Percentiles rank a stretch among this genome's conserved stretches.
These are phyloP conservation scores for Sporisorium sorghi DNA, from an alignment of 1,284 basidiomycete species.

Conservation along the genomic window DNA sequence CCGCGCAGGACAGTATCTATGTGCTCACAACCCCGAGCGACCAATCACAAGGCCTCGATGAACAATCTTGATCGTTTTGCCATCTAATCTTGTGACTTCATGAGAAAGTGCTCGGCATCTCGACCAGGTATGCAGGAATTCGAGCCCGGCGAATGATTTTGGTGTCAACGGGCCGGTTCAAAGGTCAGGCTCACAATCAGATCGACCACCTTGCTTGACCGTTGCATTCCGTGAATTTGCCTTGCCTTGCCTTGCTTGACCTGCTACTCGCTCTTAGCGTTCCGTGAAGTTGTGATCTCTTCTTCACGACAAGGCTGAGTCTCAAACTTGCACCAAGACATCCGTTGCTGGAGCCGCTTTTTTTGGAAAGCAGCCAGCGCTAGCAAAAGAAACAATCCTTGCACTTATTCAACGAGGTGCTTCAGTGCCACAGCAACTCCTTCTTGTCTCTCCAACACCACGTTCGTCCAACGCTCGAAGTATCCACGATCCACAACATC, in stretches of 20 bases:
- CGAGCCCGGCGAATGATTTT: background rate
- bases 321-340: background rate
- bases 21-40: conserved; percentile 27
- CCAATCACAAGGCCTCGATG: conserved; percentile 20
- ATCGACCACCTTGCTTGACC: background rate
- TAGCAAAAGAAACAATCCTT: background rate
- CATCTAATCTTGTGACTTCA: conserved; percentile 16
- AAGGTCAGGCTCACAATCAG: background rate
- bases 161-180: background rate
- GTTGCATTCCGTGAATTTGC: background rate
- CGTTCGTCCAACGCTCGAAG: background rate
- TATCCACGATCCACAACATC: conserved; percentile 6
- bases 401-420: background rate
- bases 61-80: background rate
- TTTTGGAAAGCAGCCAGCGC: background rate
- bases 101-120: background rate
- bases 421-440: background rate
- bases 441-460: conserved; percentile 1
- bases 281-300: conserved; percentile 1
- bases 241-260: background rate
- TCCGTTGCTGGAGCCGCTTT: background rate
- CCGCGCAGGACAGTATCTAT: conserved; percentile 1
- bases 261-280: background rate
- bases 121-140: background rate
- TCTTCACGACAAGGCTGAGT: background rate